Base-by-base conservation (phyloP, 2,329 filamentous ascomycete species). In the Neoarthrinium moseri region DNA sequence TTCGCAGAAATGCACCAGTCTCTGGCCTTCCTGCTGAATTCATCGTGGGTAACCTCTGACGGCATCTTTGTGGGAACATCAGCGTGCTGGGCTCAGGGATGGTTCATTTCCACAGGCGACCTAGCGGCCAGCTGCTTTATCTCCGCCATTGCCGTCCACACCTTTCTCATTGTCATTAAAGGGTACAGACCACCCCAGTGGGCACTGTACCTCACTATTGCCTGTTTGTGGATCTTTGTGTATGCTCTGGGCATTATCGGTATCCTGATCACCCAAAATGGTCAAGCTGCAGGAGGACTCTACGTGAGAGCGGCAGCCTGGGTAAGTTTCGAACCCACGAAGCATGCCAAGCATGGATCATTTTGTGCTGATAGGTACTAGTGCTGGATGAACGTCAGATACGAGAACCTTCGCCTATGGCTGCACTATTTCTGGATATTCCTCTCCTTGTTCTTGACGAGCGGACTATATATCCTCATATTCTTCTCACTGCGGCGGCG, bases 81-180 rank as follows among this genome's bases (percentile, higher is more conserved):
- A 3, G 17, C 30, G 11, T 46, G 44, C 17, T 45, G 43, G 43
- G 43, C 43, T 6, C 43, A 89, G 61, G 85, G 83, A n/a, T 83
- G 84, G 63, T 80, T 88, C 38, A 70, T 88, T 3, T 84, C 82
- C 4, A 79, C 77, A 0, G 86, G 85, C 23, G 83, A 87, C 57
- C 57, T 89, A 44, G 74, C 82, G 0, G 83, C 80, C 20, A 85
- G 82, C 50, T 75, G 84, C 43, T 89, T 86, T 60, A 84, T 87
- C 52, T 76, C 81, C 3, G 68, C 72, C 1, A 86, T 89, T 53
- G 84, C 83, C 5, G 49, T 83, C 0, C 84, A 88, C 57, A 87
- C 84, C 0, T 87, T 85, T 53, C 68, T 81, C 6, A 78, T 76
- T 0, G 77, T 88, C 2, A 77, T 87, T 2, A 70, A 71, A 29